Percentiles rank a stretch among this genome's conserved stretches.
phyloP scores from a whole-genome alignment of 75 land plant species.

The Chamaecyparis obtusa region DNA sequence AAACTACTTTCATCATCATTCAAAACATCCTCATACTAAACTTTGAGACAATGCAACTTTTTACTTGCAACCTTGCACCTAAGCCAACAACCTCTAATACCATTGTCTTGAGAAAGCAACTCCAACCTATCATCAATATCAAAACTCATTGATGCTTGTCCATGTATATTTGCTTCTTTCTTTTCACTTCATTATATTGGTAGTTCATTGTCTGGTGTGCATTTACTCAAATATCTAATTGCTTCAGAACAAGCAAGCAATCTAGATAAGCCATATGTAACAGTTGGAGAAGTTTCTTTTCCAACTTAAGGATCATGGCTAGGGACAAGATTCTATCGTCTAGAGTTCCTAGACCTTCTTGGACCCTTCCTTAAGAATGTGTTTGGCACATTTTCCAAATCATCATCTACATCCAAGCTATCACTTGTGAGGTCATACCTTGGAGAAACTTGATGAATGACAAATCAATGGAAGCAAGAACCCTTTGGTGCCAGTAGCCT shows the following conservation, averaged over 20 bases:
- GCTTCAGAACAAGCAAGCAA: not conserved
- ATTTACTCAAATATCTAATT: not conserved
- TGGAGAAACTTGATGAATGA: slow-evolving; percentile 15
- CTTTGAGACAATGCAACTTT: slow-evolving; percentile 49
- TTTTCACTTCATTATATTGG: not conserved
- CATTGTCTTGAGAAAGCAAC: slow-evolving; percentile 83
- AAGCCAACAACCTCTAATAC: slow-evolving; percentile 90
- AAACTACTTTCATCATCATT: slow-evolving; percentile 33
- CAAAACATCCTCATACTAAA: slow-evolving; percentile 64
- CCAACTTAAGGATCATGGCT: not conserved
- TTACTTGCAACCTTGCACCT: slow-evolving; percentile 50
- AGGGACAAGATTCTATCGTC: not conserved
- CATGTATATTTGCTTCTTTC: not conserved
- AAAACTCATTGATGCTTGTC: not conserved
- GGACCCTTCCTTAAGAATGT: slow-evolving; percentile 25
- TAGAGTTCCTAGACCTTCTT: slow-evolving; percentile 22
- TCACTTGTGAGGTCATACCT: slow-evolving; percentile 18
- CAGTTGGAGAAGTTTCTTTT: not conserved
- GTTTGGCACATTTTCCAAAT: slow-evolving; percentile 17
- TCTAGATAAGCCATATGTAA: not conserved
- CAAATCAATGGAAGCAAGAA: slow-evolving; percentile 28
- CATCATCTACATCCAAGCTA: slow-evolving; percentile 25
- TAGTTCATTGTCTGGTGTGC: not conserved
- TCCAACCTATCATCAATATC: slow-evolving; percentile 58
- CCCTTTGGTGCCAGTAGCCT: slow-evolving; percentile 80